These are phyloP conservation scores for Myotisia sp. DNA, from an alignment of 2,329 filamentous ascomycete genomes.

Conservation along the genomic window DNA sequence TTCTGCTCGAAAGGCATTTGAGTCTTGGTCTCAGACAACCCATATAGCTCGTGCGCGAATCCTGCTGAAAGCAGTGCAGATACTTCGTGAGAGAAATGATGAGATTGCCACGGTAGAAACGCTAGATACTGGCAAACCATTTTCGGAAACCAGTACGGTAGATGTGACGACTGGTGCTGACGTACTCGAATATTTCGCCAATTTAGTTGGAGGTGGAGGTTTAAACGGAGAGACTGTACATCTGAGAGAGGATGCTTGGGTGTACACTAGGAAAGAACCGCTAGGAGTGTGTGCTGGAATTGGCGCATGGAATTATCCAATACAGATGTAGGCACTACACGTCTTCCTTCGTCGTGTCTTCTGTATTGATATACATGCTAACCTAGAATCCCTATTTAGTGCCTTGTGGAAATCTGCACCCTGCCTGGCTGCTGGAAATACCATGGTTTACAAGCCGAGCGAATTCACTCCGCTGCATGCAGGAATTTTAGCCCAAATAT, in stretches of 20 bases:
- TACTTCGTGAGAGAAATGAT: conserved; percentile 65
- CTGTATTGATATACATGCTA: background rate
- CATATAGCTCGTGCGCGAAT: conserved; percentile 62
- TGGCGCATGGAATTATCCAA: conserved; percentile 84
- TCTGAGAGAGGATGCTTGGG: conserved; percentile 60
- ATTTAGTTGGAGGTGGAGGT: conserved; percentile 60
- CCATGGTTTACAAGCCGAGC: conserved; percentile 82
- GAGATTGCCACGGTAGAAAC: conserved; percentile 67
- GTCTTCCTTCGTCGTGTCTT: background rate
- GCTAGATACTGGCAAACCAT: conserved; percentile 74
- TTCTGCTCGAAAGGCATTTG: conserved; percentile 58
- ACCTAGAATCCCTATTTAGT: no score
- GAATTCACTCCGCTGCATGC: conserved; percentile 79
- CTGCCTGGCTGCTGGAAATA: conserved; percentile 72
- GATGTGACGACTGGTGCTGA: conserved; percentile 74
- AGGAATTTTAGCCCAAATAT: conserved; percentile 59
- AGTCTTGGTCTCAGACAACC: conserved; percentile 60
- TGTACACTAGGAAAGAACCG: conserved; percentile 69
- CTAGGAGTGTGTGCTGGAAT: conserved; percentile 76
- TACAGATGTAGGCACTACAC: conserved; percentile 49
- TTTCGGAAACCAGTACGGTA: conserved; percentile 68
- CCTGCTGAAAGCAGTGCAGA: conserved; percentile 57
- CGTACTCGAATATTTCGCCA: conserved; percentile 75
- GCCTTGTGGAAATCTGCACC: conserved; percentile 81
- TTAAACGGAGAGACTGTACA: conserved; percentile 67